Evolutionary conservation across 192 early-diverging fungal species (phyloP), one percentile per base, ranked within the genome.

Genomic region (Umbelopsis sp.): DNA sequence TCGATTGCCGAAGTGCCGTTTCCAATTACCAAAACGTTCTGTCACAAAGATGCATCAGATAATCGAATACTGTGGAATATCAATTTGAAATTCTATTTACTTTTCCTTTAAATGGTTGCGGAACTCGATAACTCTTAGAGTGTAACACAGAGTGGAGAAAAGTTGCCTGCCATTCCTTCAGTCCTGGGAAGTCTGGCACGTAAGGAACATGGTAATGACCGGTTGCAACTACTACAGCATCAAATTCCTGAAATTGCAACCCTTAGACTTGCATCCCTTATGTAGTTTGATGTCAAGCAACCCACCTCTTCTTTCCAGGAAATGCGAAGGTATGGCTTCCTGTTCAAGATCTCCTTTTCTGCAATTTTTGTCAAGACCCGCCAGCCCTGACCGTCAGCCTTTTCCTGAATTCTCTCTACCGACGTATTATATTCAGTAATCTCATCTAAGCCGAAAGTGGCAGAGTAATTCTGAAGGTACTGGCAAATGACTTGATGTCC

Each of bases 1-100:
- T 86, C 85, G 3, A 73, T 65, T 15, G 72, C 85, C 2, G 81
- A 83, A 11, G 74, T 72, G 3, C 76, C 81, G 22, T 74, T 74
- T 20, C 85, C 85, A 4, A 86, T 75, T 8, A 86, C 80, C 15
- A 86, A 66, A 10, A 85, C 81, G 6, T 33, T 69, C 66, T 79
- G 44, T 5, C 5, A 13, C 18, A 12, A 8, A 64, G 20, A 21
- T 3, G 18, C n/a, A 5, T 44, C 12, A 35, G 5, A 13, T 61
- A 1, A 9, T n/a, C 10, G 37, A 41, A 10, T 41, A 41, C 0
- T 41, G 21, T 9, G 15, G 23, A 23, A 33, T 1, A 46, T 1
- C 45, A 45, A 45, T 0, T 45, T 6, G 18, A 16, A 21, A 12
- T 46, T 22, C 5, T 3, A 22, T 35, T 35, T 64, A 72, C 71